These are phyloP conservation scores for Phytophthora colocasiae DNA, from an alignment of 352 stramenopile genomes.

Conservation along the genomic window DNA sequence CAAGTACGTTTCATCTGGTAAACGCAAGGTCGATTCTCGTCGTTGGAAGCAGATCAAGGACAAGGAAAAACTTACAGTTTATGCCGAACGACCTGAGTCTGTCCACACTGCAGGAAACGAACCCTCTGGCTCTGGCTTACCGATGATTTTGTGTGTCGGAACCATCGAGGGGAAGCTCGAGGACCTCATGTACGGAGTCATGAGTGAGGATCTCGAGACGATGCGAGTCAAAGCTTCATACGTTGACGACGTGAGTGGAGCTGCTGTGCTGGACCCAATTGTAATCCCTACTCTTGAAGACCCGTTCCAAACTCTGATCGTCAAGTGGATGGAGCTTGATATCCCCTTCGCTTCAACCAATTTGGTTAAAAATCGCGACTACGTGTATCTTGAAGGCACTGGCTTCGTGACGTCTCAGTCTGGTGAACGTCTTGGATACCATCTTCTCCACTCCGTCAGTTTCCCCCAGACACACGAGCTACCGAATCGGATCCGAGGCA, in stretches of 20 bases:
- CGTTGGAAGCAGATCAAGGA: conserved; percentile 42
- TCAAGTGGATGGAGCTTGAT: conserved; percentile 49
- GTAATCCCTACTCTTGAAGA: conserved; percentile 27
- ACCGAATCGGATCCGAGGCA: conserved; percentile 43
- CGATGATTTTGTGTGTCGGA: conserved; percentile 38
- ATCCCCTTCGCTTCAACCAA: conserved; percentile 33
- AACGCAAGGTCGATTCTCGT: conserved; percentile 28
- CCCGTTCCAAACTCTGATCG: conserved; percentile 33
- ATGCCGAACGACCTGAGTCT: conserved; percentile 18
- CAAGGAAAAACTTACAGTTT: conserved; percentile 36
- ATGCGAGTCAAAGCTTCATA: conserved; percentile 52
- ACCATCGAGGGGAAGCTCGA: conserved; percentile 39
- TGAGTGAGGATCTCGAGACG: conserved; percentile 40
- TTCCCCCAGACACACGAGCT: conserved; percentile 30
- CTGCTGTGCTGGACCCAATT: conserved; percentile 28
- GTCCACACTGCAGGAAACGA: conserved; percentile 10
- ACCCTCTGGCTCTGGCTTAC: conserved; percentile 23
- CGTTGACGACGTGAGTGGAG: conserved; percentile 36
- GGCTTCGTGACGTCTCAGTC: conserved; percentile 14
- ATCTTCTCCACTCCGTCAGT: conserved; percentile 28
- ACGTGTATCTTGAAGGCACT: conserved; percentile 44
- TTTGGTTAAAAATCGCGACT: conserved; percentile 45
- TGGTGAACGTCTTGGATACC: conserved; percentile 33
- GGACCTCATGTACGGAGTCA: conserved; percentile 43
- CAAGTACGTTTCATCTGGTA: neutral